These are phyloP conservation scores for Fusarium citri DNA, from an alignment of 2,329 filamentous ascomycete species.

Conservation along the genomic window DNA sequence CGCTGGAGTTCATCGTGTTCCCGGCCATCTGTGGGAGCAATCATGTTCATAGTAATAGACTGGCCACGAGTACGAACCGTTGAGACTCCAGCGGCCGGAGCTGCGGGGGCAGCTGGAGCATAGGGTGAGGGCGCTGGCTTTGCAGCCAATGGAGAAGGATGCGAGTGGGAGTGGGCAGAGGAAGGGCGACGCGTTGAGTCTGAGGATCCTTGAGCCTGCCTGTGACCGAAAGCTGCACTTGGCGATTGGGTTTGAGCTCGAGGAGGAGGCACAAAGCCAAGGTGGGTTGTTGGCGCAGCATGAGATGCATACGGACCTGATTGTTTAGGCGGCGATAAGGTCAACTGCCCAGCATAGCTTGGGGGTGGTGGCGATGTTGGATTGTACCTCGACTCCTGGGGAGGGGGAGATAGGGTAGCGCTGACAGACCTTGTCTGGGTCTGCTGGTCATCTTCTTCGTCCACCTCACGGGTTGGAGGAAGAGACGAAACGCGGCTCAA, in stretches of 20 bases:
- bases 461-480: constrained; percentile 71
- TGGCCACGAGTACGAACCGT: constrained; percentile 60
- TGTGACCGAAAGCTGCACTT: constrained; percentile 57
- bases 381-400: constrained; percentile 54
- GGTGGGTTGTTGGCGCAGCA: constrained; percentile 46
- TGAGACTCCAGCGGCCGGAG: constrained; percentile 12
- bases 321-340: constrained; percentile 68
- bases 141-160: constrained; percentile 51
- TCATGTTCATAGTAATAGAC: constrained; percentile 67
- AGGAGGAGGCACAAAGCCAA: constrained; percentile 65
- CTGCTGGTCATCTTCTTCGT: constrained; percentile 64
- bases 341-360: constrained; percentile 54
- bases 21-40: constrained; percentile 72
- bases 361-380: constrained; percentile 61
- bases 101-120: constrained; percentile 40
- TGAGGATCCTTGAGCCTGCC: constrained; percentile 46
- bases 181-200: constrained; percentile 66
- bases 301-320: constrained; percentile 63
- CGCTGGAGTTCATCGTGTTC: constrained; percentile 83
- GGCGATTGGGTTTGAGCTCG: constrained; percentile 74
- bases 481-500: constrained; percentile 68
- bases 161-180: constrained; percentile 60
- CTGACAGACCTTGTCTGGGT: constrained; percentile 44
- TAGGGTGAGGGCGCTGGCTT: constrained; percentile 46
- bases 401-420: constrained; percentile 41